Conservation (phyloP, 306 rosid species). For the Malus domestica region DNA sequence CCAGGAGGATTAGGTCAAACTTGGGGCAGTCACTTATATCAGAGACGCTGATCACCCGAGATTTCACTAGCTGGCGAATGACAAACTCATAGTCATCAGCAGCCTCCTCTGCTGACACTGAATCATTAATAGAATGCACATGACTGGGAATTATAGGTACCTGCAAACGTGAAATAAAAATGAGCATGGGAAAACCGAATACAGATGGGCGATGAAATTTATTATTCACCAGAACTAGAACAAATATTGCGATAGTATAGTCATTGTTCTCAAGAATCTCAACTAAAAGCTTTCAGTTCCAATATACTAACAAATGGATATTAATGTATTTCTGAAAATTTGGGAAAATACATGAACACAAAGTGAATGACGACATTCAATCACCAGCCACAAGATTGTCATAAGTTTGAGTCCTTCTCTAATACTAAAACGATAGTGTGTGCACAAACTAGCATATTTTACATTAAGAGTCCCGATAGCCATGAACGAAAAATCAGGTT, state of each 20-base stretch:
- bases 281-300: not conserved
- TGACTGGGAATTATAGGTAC: slow-evolving; percentile 87
- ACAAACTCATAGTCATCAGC: slow-evolving; percentile 81
- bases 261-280: not conserved
- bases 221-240: not conserved
- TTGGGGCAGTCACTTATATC: slow-evolving; percentile 85
- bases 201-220: not conserved
- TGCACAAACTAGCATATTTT: not conserved
- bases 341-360: not conserved
- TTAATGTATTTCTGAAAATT: not conserved
- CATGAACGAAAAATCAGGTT: not conserved
- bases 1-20: slow-evolving; percentile 91
- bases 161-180: slow-evolving; percentile 34
- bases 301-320: not conserved
- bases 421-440: not conserved
- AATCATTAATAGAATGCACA: slow-evolving; percentile 80
- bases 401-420: not conserved
- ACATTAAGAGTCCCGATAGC: not conserved
- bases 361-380: too few relatives aligned
- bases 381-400: not conserved
- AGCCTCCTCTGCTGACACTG: slow-evolving; percentile 91
- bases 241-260: not conserved
- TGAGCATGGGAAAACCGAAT: slow-evolving; percentile 3
- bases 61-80: slow-evolving; percentile 84
- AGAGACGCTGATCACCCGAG: slow-evolving; percentile 73